Percentiles rank a stretch among this genome's conserved stretches.
phyloP scores from a whole-genome alignment of 1,139 yeast species.

The Candida sojae region DNA sequence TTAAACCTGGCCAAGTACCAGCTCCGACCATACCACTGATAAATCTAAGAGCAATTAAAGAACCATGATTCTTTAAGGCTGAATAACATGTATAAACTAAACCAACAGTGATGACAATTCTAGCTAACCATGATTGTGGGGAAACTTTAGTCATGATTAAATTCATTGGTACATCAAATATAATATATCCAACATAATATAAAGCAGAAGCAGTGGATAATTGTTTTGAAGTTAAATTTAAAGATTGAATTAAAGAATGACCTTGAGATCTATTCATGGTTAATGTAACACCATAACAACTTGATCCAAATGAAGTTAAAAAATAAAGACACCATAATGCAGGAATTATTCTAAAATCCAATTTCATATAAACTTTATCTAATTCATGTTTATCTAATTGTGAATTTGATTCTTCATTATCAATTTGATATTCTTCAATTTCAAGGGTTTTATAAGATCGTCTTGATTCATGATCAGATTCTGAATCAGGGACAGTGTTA shows the following conservation, averaged over 20 bases:
- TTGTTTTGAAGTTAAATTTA: constrained; percentile 55
- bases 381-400: constrained; percentile 31
- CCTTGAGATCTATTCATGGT: constrained; percentile 72
- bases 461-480: constrained; percentile 7
- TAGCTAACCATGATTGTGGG: constrained; percentile 83
- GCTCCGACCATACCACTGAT: constrained; percentile 83
- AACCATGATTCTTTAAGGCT: constrained; percentile 53
- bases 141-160: constrained; percentile 79
- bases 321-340: constrained; percentile 83
- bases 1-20: constrained; percentile 94
- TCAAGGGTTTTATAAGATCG: constrained; percentile 6
- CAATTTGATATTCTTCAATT: constrained; percentile 10
- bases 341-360: constrained; percentile 75
- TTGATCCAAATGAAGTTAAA: constrained; percentile 75
- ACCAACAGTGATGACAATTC: constrained; percentile 79
- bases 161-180: constrained; percentile 89
- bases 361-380: constrained; percentile 62
- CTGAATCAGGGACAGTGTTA: not conserved
- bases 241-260: constrained; percentile 61
- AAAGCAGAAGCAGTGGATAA: constrained; percentile 78
- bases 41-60: constrained; percentile 71
- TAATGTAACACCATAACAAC: constrained; percentile 75
- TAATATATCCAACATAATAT: constrained; percentile 78
- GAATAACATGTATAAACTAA: constrained; percentile 73
- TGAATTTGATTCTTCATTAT: constrained; percentile 3